These are phyloP conservation scores for Blepharisma stoltei DNA, from an alignment of 73 alveolate genomes.

Conservation along the genomic window DNA sequence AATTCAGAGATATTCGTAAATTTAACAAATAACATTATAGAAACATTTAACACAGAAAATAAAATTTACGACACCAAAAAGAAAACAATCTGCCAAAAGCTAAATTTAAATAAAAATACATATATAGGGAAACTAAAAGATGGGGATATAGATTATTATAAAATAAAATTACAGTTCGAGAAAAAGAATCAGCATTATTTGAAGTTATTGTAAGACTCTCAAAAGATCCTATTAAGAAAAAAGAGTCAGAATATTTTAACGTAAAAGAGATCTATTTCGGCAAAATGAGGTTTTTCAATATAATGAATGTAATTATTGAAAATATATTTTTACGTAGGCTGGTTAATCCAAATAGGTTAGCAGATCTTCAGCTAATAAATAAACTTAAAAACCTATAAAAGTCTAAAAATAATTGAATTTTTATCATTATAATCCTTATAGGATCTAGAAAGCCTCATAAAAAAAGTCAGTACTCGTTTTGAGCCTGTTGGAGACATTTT, in stretches of 20 bases:
- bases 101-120: not conserved
- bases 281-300: not conserved
- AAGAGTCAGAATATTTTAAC: not conserved
- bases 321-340: too few relatives aligned
- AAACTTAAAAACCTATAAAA: too few relatives aligned
- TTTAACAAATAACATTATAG: not conserved
- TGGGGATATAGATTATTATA: not conserved
- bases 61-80: not conserved
- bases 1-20: not conserved
- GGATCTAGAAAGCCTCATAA: too few relatives aligned
- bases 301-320: too few relatives aligned
- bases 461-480: too few relatives aligned
- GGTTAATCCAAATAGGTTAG: too few relatives aligned
- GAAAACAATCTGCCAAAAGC: constrained; percentile 1
- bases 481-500: too few relatives aligned
- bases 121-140: not conserved
- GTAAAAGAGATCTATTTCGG: not conserved
- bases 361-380: too few relatives aligned
- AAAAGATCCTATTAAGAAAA: not conserved
- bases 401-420: too few relatives aligned
- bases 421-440: too few relatives aligned
- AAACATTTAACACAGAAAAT: not conserved
- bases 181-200: constrained; percentile 7
- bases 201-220: constrained; percentile 14
- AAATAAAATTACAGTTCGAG: not conserved